Evolutionary conservation across 2,329 filamentous ascomycete species (phyloP).

Genomic region (Diaporthe amygdali): DNA sequence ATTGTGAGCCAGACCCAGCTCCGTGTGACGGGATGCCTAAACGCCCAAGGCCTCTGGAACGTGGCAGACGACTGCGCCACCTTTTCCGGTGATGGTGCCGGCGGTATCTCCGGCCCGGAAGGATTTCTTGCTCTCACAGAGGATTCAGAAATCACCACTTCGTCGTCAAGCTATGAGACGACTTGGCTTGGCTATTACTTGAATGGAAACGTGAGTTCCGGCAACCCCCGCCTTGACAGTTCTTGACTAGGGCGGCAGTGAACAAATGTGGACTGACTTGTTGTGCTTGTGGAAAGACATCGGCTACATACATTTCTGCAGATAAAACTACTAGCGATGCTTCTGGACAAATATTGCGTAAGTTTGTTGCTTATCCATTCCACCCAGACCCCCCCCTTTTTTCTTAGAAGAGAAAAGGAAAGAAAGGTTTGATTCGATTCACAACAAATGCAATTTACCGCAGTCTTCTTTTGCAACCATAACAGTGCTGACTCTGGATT

Average conservation of each 20-base stretch:
- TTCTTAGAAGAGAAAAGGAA: too few relatives aligned
- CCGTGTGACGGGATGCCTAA: neutral
- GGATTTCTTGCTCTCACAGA: neutral
- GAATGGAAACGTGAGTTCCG: neutral
- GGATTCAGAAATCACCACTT: neutral
- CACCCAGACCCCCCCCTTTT: rapidly evolving
- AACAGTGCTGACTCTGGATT: neutral
- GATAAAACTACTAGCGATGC: neutral
- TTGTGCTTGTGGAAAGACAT: neutral
- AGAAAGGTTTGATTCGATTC: too few relatives aligned
- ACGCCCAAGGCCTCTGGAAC: neutral
- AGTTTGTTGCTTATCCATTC: neutral
- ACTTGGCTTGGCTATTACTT: conserved; percentile 6
- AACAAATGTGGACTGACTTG: neutral
- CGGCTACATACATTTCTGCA: neutral
- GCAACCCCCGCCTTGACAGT: neutral
- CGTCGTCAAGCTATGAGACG: neutral
- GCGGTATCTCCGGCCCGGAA: neutral
- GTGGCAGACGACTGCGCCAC: neutral
- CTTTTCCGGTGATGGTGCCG: neutral
- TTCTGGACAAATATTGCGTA: neutral
- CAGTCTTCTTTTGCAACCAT: neutral
- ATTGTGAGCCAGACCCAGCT: conserved; percentile 8
- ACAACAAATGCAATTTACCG: too few relatives aligned
- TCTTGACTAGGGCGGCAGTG: too few relatives aligned